A percentile compares a stretch with the other conserved stretches of the same genome.
These are phyloP conservation scores for Arabidopsis arenosa DNA, from an alignment of 345 rosid genomes.

Conservation along the genomic window DNA sequence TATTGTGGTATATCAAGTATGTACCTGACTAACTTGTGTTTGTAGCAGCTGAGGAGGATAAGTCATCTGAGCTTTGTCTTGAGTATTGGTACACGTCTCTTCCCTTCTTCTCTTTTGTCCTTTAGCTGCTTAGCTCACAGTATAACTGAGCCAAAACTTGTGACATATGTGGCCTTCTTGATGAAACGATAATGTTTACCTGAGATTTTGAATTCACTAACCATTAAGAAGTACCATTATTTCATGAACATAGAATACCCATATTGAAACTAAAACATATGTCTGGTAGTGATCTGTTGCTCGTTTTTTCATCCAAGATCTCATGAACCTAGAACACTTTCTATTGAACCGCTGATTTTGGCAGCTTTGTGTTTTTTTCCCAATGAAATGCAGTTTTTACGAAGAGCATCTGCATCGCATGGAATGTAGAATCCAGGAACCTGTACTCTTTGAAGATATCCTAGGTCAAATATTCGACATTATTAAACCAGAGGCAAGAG, in stretches of 20 bases:
- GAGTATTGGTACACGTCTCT: conserved; percentile 70
- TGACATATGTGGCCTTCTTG: conserved; percentile 23
- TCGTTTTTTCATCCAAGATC: not conserved
- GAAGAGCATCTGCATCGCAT: conserved; percentile 91
- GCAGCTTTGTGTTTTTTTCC: not conserved
- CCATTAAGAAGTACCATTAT: not conserved
- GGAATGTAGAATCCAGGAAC: conserved; percentile 81
- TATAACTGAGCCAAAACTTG: conserved; percentile 46
- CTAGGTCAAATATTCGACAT: conserved; percentile 88
- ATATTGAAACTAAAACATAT: not conserved
- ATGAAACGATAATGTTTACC: not conserved
- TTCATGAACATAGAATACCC: not conserved
- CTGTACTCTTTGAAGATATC: conserved; percentile 81
- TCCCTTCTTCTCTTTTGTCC: not conserved
- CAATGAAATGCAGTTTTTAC: conserved; percentile 83
- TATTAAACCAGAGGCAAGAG: conserved; percentile 74
- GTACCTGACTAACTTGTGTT: too few relatives aligned
- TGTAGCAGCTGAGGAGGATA: conserved; percentile 73
- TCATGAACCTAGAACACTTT: not conserved
- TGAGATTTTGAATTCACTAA: not conserved
- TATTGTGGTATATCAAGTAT: too few relatives aligned
- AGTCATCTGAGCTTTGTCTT: conserved; percentile 84
- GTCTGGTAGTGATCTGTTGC: not conserved
- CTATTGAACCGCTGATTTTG: conserved; percentile 6
- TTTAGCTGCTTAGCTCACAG: conserved; percentile 5